Conservation (phyloP, 2,329 filamentous ascomycete species). For the Chaetomium olivaceum region DNA sequence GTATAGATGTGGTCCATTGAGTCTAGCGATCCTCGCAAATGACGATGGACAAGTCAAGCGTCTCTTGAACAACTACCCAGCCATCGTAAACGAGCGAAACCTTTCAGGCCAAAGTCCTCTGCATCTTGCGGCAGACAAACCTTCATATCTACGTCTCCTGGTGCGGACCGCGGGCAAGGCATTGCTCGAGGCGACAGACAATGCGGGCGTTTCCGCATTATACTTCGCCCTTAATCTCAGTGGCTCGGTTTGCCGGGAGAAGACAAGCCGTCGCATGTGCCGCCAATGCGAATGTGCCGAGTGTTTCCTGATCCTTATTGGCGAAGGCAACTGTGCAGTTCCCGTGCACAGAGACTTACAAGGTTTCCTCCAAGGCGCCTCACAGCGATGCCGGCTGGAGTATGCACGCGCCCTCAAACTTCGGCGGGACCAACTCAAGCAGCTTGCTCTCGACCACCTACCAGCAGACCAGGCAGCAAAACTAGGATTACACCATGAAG, state of each 20-base stretch:
- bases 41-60: neutral
- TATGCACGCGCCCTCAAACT: slow-evolving; percentile 6
- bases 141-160: slow-evolving; percentile 6
- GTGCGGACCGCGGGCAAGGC: neutral
- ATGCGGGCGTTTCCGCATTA: neutral
- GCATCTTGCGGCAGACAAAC: slow-evolving; percentile 9
- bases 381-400: neutral
- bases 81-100: slow-evolving; percentile 6
- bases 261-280: neutral
- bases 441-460: neutral
- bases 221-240: neutral
- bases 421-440: slow-evolving; percentile 9
- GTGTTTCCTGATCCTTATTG: neutral
- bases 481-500: neutral
- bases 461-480: neutral
- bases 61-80: slow-evolving; percentile 6
- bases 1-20: slow-evolving; percentile 13
- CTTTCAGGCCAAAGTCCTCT: slow-evolving; percentile 8
- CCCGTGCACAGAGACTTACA: neutral
- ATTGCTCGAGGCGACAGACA: neutral
- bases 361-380: neutral
- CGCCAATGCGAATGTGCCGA: slow-evolving; percentile 10
- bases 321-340: slow-evolving; percentile 6
- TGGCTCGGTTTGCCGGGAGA: neutral
- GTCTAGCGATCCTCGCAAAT: slow-evolving; percentile 9